Conservation (phyloP, 2,329 filamentous ascomycete genomes). For the Penicillium sp. region DNA sequence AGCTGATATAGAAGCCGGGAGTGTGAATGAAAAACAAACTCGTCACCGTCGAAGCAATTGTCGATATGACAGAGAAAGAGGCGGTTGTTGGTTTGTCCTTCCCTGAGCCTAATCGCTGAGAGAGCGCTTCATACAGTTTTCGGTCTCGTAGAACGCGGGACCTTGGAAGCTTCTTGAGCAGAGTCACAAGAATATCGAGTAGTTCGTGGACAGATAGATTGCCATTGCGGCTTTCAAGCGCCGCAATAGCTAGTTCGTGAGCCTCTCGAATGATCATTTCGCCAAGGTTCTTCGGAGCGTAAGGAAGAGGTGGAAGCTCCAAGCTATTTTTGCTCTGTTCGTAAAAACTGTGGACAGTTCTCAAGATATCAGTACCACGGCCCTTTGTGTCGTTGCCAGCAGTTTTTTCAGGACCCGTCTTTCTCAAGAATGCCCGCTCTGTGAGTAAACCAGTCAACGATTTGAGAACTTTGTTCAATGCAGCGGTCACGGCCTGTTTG, state of each 20-base stretch:
- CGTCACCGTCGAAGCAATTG: conserved; percentile 50
- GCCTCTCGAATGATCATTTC: conserved; percentile 63
- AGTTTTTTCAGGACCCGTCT: conserved; percentile 24
- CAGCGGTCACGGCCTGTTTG: conserved; percentile 20
- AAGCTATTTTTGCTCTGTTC: conserved; percentile 67
- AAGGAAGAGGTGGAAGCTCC: conserved; percentile 60
- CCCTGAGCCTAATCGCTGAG: conserved; percentile 20
- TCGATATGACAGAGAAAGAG: conserved; percentile 35
- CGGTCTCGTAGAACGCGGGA: conserved; percentile 34
- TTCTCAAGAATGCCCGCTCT: conserved; percentile 50
- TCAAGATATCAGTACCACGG: conserved; percentile 49
- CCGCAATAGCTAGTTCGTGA: conserved; percentile 33
- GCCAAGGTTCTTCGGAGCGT: conserved; percentile 54
- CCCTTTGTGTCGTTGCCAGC: conserved; percentile 13
- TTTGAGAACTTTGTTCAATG: conserved; percentile 29
- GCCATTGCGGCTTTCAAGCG: conserved; percentile 25
- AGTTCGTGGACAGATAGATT: conserved; percentile 53
- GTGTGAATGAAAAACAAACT: conserved; percentile 37
- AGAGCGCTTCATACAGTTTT: conserved; percentile 35
- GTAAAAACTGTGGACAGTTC: conserved; percentile 65
- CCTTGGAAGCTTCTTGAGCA: conserved; percentile 40
- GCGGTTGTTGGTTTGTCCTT: conserved; percentile 26
- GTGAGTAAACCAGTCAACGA: conserved; percentile 45
- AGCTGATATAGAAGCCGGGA: conserved; percentile 35
- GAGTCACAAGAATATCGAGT: conserved; percentile 57